phyloP scores from a whole-genome alignment of 1,284 basidiomycete genomes.

The Microbotryomycetes sp. region DNA sequence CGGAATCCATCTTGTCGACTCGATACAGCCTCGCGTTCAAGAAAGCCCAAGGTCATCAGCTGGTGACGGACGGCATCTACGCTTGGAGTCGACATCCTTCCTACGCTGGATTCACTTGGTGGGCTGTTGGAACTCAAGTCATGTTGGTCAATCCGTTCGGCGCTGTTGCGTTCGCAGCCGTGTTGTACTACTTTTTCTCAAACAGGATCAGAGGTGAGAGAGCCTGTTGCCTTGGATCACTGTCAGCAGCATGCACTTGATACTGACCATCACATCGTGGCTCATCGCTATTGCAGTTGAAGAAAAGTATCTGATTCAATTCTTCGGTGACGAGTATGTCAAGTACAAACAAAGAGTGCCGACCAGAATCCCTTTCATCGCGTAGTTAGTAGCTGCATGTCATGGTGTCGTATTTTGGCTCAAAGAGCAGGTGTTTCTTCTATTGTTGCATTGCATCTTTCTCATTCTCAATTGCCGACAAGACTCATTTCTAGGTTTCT shows the following conservation, averaged over 20 bases:
- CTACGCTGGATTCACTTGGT: slow-evolving; percentile 96
- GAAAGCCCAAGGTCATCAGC: slow-evolving; percentile 65
- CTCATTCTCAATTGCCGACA: too few relatives aligned
- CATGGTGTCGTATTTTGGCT: not conserved
- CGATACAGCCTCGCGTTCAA: slow-evolving; percentile 54
- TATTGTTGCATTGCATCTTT: too few relatives aligned
- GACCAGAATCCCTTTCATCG: slow-evolving; percentile 65
- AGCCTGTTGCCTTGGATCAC: not conserved
- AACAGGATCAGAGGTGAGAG: slow-evolving; percentile 66
- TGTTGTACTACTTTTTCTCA: slow-evolving; percentile 83
- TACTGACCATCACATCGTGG: not conserved
- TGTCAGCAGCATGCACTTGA: not conserved
- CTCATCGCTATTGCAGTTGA: slow-evolving; percentile 52
- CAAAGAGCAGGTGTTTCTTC: not conserved
- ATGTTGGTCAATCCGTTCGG: slow-evolving; percentile 79
- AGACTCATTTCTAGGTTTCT: too few relatives aligned
- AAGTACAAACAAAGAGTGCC: slow-evolving; percentile 62
- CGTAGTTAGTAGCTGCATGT: not conserved
- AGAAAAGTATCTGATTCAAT: slow-evolving; percentile 62
- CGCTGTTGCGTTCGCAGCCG: slow-evolving; percentile 49
- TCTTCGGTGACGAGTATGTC: slow-evolving; percentile 75
- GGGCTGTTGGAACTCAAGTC: slow-evolving; percentile 83
- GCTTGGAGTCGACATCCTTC: slow-evolving; percentile 87
- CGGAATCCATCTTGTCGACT: not conserved
- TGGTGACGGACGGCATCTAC: slow-evolving; percentile 75